phyloP scores from a whole-genome alignment of 78 protist genomes.

The Ministeria vibrans region DNA sequence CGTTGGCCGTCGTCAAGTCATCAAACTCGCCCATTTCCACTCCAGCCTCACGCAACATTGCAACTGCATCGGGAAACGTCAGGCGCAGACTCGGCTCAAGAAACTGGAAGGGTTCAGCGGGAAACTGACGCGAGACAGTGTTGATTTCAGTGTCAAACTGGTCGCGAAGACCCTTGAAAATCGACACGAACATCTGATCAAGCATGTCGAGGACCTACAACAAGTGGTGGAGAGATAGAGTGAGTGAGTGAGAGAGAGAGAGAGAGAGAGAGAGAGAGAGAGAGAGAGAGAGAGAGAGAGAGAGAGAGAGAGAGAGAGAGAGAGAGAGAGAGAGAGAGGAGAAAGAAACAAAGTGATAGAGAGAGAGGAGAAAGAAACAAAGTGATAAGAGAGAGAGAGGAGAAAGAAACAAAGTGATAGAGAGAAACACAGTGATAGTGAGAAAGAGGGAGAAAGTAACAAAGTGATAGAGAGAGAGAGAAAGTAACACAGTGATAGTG shows the following conservation, averaged over 20 bases:
- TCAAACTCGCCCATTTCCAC: conserved; percentile 53
- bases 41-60: conserved; percentile 59
- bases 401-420: too few relatives aligned
- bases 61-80: conserved; percentile 68
- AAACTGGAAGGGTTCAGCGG: conserved; percentile 55
- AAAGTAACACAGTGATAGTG: too few relatives aligned
- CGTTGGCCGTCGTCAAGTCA: conserved; percentile 66
- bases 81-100: conserved; percentile 65
- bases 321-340: too few relatives aligned
- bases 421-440: too few relatives aligned
- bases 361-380: too few relatives aligned
- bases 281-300: too few relatives aligned
- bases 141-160: conserved; percentile 6
- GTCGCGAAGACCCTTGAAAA: conserved; percentile 70
- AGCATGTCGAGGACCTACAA: conserved; percentile 71
- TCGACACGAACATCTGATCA: conserved; percentile 58
- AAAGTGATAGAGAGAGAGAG: too few relatives aligned
- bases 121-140: conserved; percentile 61
- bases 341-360: too few relatives aligned
- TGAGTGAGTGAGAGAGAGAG: background rate
- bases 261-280: background rate
- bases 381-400: too few relatives aligned
- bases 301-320: too few relatives aligned
- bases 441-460: too few relatives aligned
- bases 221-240: background rate